Base-by-base conservation (phyloP, 257 asterid genomes). In the Solanum gandarillasii region DNA sequence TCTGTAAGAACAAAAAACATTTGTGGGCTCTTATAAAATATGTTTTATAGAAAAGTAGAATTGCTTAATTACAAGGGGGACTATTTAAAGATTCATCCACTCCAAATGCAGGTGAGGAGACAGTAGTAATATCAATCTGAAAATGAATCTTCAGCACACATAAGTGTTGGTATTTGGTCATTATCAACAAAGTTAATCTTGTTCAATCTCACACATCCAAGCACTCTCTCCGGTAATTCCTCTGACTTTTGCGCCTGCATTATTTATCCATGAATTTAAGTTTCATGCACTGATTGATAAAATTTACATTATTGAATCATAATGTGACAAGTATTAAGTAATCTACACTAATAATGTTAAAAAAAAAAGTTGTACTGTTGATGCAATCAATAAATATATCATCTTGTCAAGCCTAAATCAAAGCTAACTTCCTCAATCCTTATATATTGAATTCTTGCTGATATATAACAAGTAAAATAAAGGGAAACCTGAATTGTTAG, bases 171-270 rank as follows among this genome's bases (percentile, higher is more conserved):
- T 91, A 95, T 94, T 86, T 94, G 93, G 23, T 95, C 98, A 83
- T 91, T 89, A 92, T 96, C 94, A 52, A 90, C 95, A 87, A 94
- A 96, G 87, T 92, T 94, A 55, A 95, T 91, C 94, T 93, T 95
- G 92, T 96, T 95, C 92, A 95, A 72, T 86, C 99, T 93, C 88
- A 94, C 87, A 86, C 99, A 93, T 32, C 95, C 94, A 6, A 96
- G 92, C 87, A 96, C 93, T 83, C 87, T 91, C 90, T 96, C 99
- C 11, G 99, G 98, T 84, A 96, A 91, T 85, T 96, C 99, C 79
- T 96, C 98, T 32, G 93, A 94, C 86, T 95, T 96, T 46, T 95
- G 97, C 13, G 97, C 99, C 99, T 95, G 94, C 78, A 29, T 9
- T 2, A 81, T 46, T 81, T 11, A 81, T 1, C 9, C 13, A 43